Percentiles rank a stretch among this genome's conserved stretches.
Evolutionary conservation across 2,329 filamentous ascomycete genomes (phyloP).

Genomic region (Arthrobotrys musiformis): DNA sequence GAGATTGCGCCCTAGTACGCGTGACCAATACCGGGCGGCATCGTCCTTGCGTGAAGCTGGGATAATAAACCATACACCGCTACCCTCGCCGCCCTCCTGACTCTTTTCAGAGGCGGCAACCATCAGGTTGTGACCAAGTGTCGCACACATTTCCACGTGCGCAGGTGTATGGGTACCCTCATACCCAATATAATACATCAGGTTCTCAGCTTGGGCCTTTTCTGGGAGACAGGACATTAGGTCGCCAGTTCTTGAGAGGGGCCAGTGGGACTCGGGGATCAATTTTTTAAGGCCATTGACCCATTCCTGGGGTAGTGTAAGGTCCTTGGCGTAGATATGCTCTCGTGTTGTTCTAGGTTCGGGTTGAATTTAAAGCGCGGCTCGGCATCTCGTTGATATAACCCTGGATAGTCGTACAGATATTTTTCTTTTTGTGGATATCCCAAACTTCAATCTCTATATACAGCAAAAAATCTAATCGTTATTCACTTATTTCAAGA

Average conservation of each 20-base stretch:
- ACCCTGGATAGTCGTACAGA: constrained; percentile 87
- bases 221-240: constrained; percentile 90
- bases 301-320: constrained; percentile 92
- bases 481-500: constrained; percentile 25
- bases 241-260: constrained; percentile 87
- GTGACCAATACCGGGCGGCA: constrained; percentile 92
- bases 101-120: constrained; percentile 82
- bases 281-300: constrained; percentile 78
- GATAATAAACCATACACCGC: constrained; percentile 99
- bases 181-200: constrained; percentile 98
- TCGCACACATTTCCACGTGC: constrained; percentile 97
- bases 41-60: constrained; percentile 90
- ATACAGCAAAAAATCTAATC: constrained; percentile 1
- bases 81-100: constrained; percentile 82
- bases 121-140: constrained; percentile 97
- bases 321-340: constrained; percentile 93
- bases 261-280: constrained; percentile 85
- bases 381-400: constrained; percentile 88
- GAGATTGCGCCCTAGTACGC: constrained; percentile 91
- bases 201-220: constrained; percentile 90
- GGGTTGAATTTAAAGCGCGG: constrained; percentile 84
- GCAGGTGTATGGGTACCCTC: constrained; percentile 96
- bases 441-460: constrained; percentile 86
- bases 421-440: constrained; percentile 75
- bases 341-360: constrained; percentile 80